Evolutionary conservation across 805 yeast species (phyloP).

Genomic region (Starmerella kuoi): DNA sequence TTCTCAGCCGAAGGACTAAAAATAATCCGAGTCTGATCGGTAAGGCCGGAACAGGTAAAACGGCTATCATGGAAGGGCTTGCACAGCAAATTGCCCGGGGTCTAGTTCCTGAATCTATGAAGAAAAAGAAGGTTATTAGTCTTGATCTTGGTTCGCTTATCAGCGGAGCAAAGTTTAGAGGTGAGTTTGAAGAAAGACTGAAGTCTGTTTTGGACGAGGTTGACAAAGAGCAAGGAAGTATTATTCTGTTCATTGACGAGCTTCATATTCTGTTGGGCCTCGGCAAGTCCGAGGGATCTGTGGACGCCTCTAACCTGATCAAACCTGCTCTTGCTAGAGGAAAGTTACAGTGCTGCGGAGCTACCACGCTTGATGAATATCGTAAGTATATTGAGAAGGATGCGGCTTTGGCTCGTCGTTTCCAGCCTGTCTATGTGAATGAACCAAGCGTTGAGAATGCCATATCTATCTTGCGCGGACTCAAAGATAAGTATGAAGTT

Average conservation of each 20-base stretch:
- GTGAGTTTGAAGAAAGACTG: conserved; percentile 94
- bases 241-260: conserved; percentile 89
- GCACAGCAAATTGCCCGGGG: conserved; percentile 87
- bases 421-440: conserved; percentile 72
- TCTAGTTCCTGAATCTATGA: conserved; percentile 90
- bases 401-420: conserved; percentile 88
- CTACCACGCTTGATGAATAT: conserved; percentile 90
- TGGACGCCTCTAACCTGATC: conserved; percentile 85
- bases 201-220: conserved; percentile 92
- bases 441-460: conserved; percentile 90
- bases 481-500: conserved; percentile 88
- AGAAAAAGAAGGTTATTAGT: conserved; percentile 69
- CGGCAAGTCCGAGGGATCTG: conserved; percentile 92
- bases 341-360: conserved; percentile 84
- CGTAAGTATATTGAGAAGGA: conserved; percentile 89
- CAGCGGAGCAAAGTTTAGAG: conserved; percentile 90
- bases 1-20: conserved; percentile 81
- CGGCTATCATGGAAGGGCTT: conserved; percentile 90
- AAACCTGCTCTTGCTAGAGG: conserved; percentile 94
- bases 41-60: conserved; percentile 96
- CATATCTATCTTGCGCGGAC: conserved; percentile 80
- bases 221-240: conserved; percentile 73
- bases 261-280: conserved; percentile 99
- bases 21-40: conserved; percentile 94
- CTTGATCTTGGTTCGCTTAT: conserved; percentile 80